Conservation (phyloP, 1,284 basidiomycete species). For the Wolfiporia cocos region DNA sequence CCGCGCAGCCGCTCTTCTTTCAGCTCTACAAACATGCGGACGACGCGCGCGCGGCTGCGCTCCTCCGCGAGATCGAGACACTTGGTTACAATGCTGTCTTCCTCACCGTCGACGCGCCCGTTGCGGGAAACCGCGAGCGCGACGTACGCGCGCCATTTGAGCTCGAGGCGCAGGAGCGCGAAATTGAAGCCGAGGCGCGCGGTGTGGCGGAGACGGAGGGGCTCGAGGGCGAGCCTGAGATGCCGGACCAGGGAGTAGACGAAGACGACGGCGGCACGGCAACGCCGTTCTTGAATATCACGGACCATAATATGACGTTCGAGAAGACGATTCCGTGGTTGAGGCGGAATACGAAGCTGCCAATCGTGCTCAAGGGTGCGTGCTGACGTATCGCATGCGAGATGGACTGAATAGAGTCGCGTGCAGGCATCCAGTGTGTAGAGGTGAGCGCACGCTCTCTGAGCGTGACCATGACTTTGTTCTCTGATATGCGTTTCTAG, state of each 20-base stretch:
- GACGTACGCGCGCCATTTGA: slow-evolving; percentile 65
- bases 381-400: neutral
- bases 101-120: slow-evolving; percentile 86
- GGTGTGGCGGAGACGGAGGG: slow-evolving; percentile 15
- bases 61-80: slow-evolving; percentile 65
- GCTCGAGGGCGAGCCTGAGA: too few relatives aligned
- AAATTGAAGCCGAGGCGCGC: slow-evolving; percentile 24
- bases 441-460: slow-evolving; percentile 36
- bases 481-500: slow-evolving; percentile 25
- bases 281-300: too few relatives aligned
- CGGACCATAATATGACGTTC: slow-evolving; percentile 2
- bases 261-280: too few relatives aligned
- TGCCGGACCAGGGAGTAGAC: too few relatives aligned
- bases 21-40: slow-evolving; percentile 84
- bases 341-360: slow-evolving; percentile 66
- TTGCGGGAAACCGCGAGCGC: slow-evolving; percentile 81
- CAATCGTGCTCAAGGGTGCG: slow-evolving; percentile 73
- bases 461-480: neutral
- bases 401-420: neutral
- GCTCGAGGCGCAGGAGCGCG: slow-evolving; percentile 52
- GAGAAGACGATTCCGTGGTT: slow-evolving; percentile 68
- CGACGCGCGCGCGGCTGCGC: slow-evolving; percentile 61
- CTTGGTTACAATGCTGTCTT: slow-evolving; percentile 83
- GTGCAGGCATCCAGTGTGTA: slow-evolving; percentile 59
- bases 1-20: slow-evolving; percentile 75